These are phyloP conservation scores for Aphanomyces stellatus DNA, from an alignment of 352 stramenopile genomes.

Conservation along the genomic window DNA sequence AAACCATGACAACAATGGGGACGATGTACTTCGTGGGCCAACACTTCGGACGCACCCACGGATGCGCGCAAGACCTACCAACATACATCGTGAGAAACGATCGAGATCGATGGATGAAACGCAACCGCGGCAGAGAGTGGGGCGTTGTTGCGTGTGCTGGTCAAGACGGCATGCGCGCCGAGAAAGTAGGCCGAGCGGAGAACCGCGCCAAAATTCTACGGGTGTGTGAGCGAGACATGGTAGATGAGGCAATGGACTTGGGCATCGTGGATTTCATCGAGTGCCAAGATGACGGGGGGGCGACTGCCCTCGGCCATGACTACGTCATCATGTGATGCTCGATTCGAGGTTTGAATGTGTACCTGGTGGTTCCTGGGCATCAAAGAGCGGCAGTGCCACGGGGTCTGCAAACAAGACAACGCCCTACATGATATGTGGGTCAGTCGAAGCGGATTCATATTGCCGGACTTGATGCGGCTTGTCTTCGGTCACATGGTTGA, in stretches of 20 bases:
- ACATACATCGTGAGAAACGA: neutral
- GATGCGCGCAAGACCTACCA: conserved; percentile 53
- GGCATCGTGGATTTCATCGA: conserved; percentile 74
- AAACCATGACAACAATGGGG: too few relatives aligned
- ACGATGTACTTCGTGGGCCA: conserved; percentile 66
- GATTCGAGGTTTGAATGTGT: neutral
- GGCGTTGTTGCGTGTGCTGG: conserved; percentile 63
- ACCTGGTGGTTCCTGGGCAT: conserved; percentile 35
- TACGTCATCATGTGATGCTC: neutral
- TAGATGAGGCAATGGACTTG: conserved; percentile 29
- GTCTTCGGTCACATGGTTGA: conserved; percentile 74
- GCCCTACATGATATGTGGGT: conserved; percentile 26
- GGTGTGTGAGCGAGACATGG: neutral
- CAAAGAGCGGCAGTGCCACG: conserved; percentile 48
- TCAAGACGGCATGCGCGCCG: conserved; percentile 48
- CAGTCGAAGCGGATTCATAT: neutral
- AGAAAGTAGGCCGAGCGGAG: conserved; percentile 73
- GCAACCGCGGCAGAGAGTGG: conserved; percentile 54
- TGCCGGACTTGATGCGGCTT: conserved; percentile 59
- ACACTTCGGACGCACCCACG: conserved; percentile 58
- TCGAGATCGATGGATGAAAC: neutral
- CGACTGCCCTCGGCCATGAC: conserved; percentile 24
- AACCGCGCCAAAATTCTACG: conserved; percentile 65
- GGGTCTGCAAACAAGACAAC: conserved; percentile 63
- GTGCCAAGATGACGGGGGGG: conserved; percentile 50